These are phyloP conservation scores for Tuber microsphaerosporum DNA, from an alignment of 495 filamentous ascomycete genomes.

Conservation along the genomic window DNA sequence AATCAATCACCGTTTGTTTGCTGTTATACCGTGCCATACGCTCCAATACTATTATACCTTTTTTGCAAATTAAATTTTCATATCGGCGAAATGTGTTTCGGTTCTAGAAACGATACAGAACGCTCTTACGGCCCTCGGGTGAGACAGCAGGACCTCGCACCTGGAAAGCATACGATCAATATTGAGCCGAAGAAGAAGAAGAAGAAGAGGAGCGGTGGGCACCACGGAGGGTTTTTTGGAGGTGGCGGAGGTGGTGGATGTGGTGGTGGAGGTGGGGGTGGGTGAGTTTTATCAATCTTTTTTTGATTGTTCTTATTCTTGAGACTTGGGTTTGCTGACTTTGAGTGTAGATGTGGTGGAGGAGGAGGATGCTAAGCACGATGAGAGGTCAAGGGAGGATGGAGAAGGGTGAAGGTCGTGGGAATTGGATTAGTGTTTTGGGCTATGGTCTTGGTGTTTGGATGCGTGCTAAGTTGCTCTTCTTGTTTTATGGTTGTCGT, in stretches of 20 bases:
- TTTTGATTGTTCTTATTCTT: neutral
- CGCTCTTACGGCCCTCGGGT: conserved; percentile 16
- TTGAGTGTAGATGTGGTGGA: conserved; percentile 8
- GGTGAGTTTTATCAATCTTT: neutral
- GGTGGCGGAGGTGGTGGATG: neutral
- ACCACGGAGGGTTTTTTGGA: neutral
- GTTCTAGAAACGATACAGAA: conserved; percentile 16
- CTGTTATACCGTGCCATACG: neutral
- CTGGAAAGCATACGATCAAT: neutral
- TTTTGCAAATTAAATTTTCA: neutral
- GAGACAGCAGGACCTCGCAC: neutral
- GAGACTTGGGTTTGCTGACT: conserved; percentile 1
- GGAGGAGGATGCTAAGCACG: conserved; percentile 9
- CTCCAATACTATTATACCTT: neutral
- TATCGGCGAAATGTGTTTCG: conserved; percentile 25
- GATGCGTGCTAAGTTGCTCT: neutral
- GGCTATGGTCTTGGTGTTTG: neutral
- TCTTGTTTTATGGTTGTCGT: neutral
- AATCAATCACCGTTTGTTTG: neutral
- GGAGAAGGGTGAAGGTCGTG: neutral
- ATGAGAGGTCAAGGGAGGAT: neutral
- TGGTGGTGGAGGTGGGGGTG: neutral
- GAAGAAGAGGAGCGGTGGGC: neutral
- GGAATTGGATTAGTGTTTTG: neutral
- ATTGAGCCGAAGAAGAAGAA: neutral